phyloP scores from a whole-genome alignment of 2,329 filamentous ascomycete species.

The Endothia cerciana region DNA sequence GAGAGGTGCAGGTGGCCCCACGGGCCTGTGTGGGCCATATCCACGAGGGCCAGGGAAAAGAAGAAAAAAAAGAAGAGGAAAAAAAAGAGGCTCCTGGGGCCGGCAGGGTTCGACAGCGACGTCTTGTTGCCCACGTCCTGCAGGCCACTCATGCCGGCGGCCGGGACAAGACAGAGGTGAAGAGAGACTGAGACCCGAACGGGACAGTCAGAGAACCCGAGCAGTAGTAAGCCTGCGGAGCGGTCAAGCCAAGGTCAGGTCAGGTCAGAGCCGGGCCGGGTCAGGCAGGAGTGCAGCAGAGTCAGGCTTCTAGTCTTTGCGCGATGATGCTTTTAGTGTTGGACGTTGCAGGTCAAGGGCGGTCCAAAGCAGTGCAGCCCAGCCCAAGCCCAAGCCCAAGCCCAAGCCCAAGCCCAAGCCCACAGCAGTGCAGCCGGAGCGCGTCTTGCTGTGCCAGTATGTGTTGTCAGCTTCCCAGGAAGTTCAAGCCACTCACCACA shows the following conservation, averaged over 20 bases:
- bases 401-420: no score
- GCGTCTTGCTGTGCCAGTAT: no score
- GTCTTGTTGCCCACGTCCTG: conserved; percentile 2
- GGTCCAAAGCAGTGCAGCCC: conserved; percentile 2
- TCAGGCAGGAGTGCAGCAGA: conserved; percentile 53
- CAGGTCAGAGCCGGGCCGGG: conserved; percentile 34
- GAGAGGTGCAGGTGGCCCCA: conserved; percentile 1
- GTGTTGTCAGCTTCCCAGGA: neutral
- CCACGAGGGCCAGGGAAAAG: neutral
- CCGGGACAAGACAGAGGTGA: neutral
- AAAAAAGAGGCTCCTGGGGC: neutral
- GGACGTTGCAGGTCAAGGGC: conserved; percentile 34
- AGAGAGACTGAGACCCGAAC: neutral
- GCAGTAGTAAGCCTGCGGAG: neutral
- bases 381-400: neutral
- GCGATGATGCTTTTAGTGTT: conserved; percentile 45
- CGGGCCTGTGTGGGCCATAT: neutral
- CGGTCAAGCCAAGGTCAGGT: conserved; percentile 9
- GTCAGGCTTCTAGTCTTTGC: conserved; percentile 45
- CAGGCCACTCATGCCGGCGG: neutral
- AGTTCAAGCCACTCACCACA: conserved; percentile 1
- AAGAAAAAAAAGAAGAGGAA: neutral
- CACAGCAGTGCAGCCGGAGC: neutral
- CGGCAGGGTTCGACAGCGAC: neutral
- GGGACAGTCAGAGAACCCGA: neutral